phyloP scores from a whole-genome alignment of 768 basidiomycete genomes.

The Mycena alexandri region DNA sequence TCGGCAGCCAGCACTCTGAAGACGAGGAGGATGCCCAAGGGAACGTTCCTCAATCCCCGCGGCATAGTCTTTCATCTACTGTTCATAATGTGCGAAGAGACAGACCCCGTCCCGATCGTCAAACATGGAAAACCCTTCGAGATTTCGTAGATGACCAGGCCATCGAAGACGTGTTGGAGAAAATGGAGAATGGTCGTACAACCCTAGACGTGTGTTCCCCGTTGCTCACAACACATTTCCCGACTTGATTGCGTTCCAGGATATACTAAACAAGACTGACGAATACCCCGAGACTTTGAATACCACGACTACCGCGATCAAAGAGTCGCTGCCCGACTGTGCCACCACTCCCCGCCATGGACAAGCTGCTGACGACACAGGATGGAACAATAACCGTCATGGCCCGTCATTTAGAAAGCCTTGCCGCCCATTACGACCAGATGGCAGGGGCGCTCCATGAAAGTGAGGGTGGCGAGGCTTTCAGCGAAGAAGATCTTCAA shows the following conservation, averaged over 20 bases:
- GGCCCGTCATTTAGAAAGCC: constrained; percentile 79
- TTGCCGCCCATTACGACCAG: constrained; percentile 81
- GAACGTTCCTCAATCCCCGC: constrained; percentile 42
- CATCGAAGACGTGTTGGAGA: constrained; percentile 81
- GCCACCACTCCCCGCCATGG: constrained; percentile 55
- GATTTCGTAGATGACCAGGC: constrained; percentile 90
- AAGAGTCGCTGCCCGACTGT: constrained; percentile 61
- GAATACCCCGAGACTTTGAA: constrained; percentile 76
- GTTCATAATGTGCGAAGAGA: constrained; percentile 49
- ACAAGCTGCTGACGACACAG: constrained; percentile 65
- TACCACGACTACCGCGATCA: constrained; percentile 68
- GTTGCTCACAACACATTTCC: constrained; percentile 5
- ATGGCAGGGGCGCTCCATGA: constrained; percentile 79
- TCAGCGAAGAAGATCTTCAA: constrained; percentile 77
- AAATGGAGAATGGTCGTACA: constrained; percentile 76
- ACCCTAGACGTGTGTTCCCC: constrained; percentile 70
- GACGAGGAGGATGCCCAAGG: constrained; percentile 40
- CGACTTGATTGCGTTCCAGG: constrained; percentile 53
- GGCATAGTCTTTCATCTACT: constrained; percentile 60
- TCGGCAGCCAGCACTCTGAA: constrained; percentile 79
- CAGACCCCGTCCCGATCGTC: constrained; percentile 58
- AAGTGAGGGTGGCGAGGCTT: constrained; percentile 75
- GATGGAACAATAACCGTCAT: constrained; percentile 71
- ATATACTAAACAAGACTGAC: constrained; percentile 70
- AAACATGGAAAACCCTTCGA: constrained; percentile 83